These are phyloP conservation scores for Hirschfeldia incana DNA, from an alignment of 345 rosid genomes.

Conservation along the genomic window DNA sequence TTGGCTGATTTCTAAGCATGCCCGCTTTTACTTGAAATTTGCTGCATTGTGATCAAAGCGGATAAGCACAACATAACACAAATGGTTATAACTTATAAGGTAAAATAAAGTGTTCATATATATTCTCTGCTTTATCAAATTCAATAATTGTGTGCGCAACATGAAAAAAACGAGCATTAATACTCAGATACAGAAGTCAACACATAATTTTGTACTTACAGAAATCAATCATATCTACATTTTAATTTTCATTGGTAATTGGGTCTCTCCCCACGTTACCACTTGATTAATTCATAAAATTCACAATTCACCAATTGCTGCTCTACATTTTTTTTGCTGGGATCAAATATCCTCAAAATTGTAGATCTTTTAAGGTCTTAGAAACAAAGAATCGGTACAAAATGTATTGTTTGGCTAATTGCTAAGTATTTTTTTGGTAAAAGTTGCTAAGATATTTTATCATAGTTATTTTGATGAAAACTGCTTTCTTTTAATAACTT, in stretches of 20 bases:
- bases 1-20: neutral
- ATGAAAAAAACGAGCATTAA: neutral
- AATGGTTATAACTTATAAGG: neutral
- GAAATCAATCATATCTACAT: neutral
- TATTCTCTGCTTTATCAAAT: neutral
- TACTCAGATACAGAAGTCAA: neutral
- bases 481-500: neutral
- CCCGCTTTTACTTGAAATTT: neutral
- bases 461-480: neutral
- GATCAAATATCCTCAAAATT: neutral
- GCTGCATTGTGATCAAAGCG: neutral
- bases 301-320: neutral
- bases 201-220: neutral
- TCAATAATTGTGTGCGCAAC: neutral
- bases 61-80: neutral
- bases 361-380: neutral
- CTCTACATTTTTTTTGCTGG: neutral
- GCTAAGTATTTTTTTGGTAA: neutral
- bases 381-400: neutral
- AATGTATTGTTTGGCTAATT: slow-evolving; percentile 1
- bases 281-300: neutral
- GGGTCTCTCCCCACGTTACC: neutral
- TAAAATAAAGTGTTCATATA: neutral
- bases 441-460: neutral
- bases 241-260: neutral